Percentiles rank a stretch among this genome's conserved stretches.
These are phyloP conservation scores for Botrytis fabae DNA, from an alignment of 2,329 filamentous ascomycete genomes.

Conservation along the genomic window DNA sequence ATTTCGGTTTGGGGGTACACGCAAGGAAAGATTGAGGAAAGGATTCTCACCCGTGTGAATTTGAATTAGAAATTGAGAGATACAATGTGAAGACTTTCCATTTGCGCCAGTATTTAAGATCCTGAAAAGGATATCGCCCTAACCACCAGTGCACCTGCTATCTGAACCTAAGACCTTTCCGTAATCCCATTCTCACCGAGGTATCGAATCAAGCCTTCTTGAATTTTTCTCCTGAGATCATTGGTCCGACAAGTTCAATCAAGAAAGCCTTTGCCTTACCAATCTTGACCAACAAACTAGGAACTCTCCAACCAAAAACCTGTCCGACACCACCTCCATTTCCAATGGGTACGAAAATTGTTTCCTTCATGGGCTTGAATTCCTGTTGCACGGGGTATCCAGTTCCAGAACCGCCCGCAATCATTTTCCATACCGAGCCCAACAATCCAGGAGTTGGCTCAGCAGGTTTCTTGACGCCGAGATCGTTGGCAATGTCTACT, in stretches of 20 bases:
- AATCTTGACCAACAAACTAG: conserved; percentile 43
- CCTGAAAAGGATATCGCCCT: not conserved
- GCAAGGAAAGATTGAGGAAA: not conserved
- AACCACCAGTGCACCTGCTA: not conserved
- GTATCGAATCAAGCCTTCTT: conserved; percentile 11
- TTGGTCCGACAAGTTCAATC: conserved; percentile 10
- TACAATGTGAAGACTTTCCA: not conserved
- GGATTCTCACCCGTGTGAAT: not conserved
- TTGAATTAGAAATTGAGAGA: not conserved
- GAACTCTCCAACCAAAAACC: conserved; percentile 43
- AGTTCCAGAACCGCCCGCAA: conserved; percentile 12
- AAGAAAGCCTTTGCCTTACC: conserved; percentile 44
- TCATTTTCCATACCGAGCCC: not conserved
- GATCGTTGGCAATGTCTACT: conserved; percentile 44
- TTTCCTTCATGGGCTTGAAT: conserved; percentile 41
- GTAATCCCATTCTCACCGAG: not conserved
- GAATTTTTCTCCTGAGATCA: not conserved
- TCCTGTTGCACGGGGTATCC: conserved; percentile 20
- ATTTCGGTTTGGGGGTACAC: not conserved
- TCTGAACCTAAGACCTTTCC: not conserved
- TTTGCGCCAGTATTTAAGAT: not conserved
- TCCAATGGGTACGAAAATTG: conserved; percentile 45
- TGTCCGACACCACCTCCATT: conserved; percentile 43
- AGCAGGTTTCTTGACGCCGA: conserved; percentile 16
- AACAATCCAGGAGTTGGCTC: conserved; percentile 16